Base-by-base conservation (phyloP, 2,329 filamentous ascomycete species). In the Fusarium secorum region DNA sequence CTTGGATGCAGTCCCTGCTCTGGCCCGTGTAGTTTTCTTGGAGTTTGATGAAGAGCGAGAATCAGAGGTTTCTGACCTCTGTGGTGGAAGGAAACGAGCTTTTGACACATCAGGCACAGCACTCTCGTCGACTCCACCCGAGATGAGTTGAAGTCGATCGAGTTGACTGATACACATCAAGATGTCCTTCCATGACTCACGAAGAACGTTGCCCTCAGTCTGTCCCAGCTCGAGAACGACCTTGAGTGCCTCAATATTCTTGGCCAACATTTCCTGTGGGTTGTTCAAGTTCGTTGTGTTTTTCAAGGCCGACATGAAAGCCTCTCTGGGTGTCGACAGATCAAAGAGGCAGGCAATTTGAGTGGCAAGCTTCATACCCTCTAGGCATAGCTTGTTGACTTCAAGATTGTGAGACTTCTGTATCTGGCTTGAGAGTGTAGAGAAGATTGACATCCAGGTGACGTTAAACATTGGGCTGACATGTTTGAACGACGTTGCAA, bases 381-480 rank as follows among this genome's bases (percentile, higher is more conserved):
- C 95, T 76, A 99, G 91, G 76, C 96, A 99, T 11, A 97, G 83
- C 78, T 91, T 94, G 79, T 98, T 95, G 20, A 96, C 93, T 73
- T 98, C 94, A 8, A 97, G 85, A 76, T 98, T 98, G 74, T 97
- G 93, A 0, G 93, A 92, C 78, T 97, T 95, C 75, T 98, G 96
- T 79, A 96, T 95, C 74, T 97, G 93, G 54, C 93, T 95, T 3
- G 95, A 98, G 30, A 99, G 87, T 0, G 95, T 95, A 9, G 95
- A 98, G 77, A 99, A 92, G 80, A 98, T 97, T 14, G 95, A 97
- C 95, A 98, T 99, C 96, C 96, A 99, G 0, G 94, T 97, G 28
- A 97, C 94, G 76, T 97, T 95, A 78, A 99, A 98, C 96, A 99
- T 99, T 1, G 96, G 94, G 0, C 96, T 96, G 53, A 98, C 93